Evolutionary conservation across 2,329 filamentous ascomycete genomes (phyloP), one percentile per base, ranked within the genome.

Genomic region (Trichoderma hamatum): DNA sequence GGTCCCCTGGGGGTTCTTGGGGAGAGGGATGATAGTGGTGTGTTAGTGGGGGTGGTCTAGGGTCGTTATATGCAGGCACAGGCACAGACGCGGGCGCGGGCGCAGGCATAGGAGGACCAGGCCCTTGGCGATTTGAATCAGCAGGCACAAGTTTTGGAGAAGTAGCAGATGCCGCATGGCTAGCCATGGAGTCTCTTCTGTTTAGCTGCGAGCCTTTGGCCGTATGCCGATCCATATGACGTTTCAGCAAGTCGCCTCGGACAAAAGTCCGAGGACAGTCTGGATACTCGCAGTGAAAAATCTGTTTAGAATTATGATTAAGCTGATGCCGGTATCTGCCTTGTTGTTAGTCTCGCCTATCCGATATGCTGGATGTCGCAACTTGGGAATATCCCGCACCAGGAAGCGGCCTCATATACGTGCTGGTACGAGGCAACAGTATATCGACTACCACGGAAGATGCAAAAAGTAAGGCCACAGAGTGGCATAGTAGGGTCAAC

Each of bases 271-370:
- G 91, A 70, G 90, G 89, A 80, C 96, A 99, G 76, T 94, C 93
- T 24, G 93, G 92, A 75, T 94, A 97, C 76, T 96, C 93, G 83
- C 96, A 98, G 76, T 89, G 89, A 78, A 97, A 98, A 67, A 97
- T 97, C 77, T 96, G 93, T 81, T 97, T 97, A 21, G 95, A 95
- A 69, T 92, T 91, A 81, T 98, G 96, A 78, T 99, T 99, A 73
- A 98, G 82, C 81, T 98, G 94, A 81, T 98, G 95, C 56, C 96
- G 89, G 82, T 97, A 89, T 56, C 88, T 90, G 70, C 24, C 51
- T 10, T 34, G 16, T 63, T 24, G 67, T 73, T 43, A 72, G 71
- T 46, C 30, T 28, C 9, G 39, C 21, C 32, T 51, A 24, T 62
- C 30, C 32, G 28, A 28, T 43, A 43, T 24, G 39, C 19, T 21